A percentile compares a stretch with the other conserved stretches of the same genome.
These are phyloP conservation scores for Monilinia fructigena DNA, from an alignment of 2,329 filamentous ascomycete genomes.

Conservation along the genomic window DNA sequence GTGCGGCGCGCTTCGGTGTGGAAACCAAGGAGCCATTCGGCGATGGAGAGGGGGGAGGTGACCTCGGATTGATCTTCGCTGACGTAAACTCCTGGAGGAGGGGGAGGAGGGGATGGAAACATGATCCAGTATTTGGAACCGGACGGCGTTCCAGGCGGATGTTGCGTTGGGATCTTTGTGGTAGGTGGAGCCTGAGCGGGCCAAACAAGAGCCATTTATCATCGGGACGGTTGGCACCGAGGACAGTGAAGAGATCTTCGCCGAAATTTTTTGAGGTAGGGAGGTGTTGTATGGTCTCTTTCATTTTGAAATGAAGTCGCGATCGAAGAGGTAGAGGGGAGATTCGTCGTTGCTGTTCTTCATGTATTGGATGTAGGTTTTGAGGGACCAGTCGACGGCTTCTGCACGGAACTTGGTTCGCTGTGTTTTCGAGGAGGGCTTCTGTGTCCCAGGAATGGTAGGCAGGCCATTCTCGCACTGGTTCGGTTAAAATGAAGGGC, in stretches of 20 bases:
- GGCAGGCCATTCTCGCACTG: slow-evolving; percentile 78
- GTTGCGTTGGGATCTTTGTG: slow-evolving; percentile 78
- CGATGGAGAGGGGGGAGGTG: slow-evolving; percentile 88
- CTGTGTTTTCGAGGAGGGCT: slow-evolving; percentile 64
- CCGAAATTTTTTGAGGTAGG: slow-evolving; percentile 89
- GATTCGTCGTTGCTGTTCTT: slow-evolving; percentile 76
- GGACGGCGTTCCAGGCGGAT: slow-evolving; percentile 89
- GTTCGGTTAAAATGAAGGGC: slow-evolving; percentile 83
- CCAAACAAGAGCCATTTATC: slow-evolving; percentile 90
- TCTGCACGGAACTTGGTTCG: slow-evolving; percentile 78
- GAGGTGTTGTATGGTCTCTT: slow-evolving; percentile 49
- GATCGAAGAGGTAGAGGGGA: slow-evolving; percentile 89
- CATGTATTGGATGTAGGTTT: slow-evolving; percentile 83
- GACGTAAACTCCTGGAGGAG: slow-evolving; percentile 84
- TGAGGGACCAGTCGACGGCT: slow-evolving; percentile 86
- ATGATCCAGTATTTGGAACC: slow-evolving; percentile 98
- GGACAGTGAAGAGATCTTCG: slow-evolving; percentile 77
- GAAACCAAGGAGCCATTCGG: slow-evolving; percentile 93
- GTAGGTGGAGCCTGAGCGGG: slow-evolving; percentile 86
- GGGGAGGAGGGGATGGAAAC: slow-evolving; percentile 65
- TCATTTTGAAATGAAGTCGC: slow-evolving; percentile 81
- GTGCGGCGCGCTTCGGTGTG: slow-evolving; percentile 76
- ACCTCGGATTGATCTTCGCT: slow-evolving; percentile 89
- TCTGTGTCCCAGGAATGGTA: slow-evolving; percentile 72
- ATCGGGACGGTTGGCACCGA: slow-evolving; percentile 77